phyloP scores from a whole-genome alignment of 768 basidiomycete genomes.

The Lactarius sp. region DNA sequence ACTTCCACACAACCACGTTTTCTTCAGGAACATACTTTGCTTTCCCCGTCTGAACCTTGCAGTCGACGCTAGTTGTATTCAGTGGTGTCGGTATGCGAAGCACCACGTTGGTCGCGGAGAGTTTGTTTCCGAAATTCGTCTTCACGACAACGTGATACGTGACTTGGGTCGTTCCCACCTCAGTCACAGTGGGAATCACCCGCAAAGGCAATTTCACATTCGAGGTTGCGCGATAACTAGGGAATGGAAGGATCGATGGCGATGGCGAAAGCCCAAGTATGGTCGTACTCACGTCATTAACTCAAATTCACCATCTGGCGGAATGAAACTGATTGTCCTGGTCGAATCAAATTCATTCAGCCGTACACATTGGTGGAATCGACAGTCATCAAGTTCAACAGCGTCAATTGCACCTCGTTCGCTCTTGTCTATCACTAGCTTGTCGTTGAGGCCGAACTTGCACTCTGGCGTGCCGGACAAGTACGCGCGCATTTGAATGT shows the following conservation, averaged over 20 bases:
- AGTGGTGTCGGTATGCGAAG: constrained; percentile 94
- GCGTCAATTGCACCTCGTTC: constrained; percentile 57
- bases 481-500: constrained; percentile 97
- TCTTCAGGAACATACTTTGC: constrained; percentile 97
- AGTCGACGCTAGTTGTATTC: constrained; percentile 89
- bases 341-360: constrained; percentile 91
- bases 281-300: constrained; percentile 72
- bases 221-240: constrained; percentile 90
- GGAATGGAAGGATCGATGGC: background rate
- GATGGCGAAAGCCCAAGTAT: background rate
- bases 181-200: constrained; percentile 85
- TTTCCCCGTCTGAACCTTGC: constrained; percentile 88
- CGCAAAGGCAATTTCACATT: constrained; percentile 94
- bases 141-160: constrained; percentile 86
- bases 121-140: constrained; percentile 85
- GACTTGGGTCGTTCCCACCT: constrained; percentile 88
- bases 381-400: constrained; percentile 96
- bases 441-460: constrained; percentile 98
- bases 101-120: constrained; percentile 89
- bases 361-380: constrained; percentile 97
- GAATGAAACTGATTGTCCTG: constrained; percentile 93
- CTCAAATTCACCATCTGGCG: constrained; percentile 98
- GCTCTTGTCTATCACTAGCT: constrained; percentile 91
- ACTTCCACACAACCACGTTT: constrained; percentile 99
- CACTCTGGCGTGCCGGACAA: constrained; percentile 96